A percentile compares a stretch with the other conserved stretches of the same genome.
Conservation (phyloP, 768 basidiomycete genomes). For the Scleroderma citrinum region DNA sequence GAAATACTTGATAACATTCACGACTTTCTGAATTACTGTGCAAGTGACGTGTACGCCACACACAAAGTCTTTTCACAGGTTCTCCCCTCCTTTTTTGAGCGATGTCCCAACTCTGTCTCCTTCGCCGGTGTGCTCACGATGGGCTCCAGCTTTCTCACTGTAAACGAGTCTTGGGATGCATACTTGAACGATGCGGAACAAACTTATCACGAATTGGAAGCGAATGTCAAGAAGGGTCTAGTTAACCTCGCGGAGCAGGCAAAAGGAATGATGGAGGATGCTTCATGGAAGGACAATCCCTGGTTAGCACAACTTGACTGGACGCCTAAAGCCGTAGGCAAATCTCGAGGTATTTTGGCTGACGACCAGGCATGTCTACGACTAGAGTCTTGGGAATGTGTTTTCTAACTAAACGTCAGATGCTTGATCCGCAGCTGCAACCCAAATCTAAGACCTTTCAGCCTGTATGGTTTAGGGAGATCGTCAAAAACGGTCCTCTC, state of each 20-base stretch:
- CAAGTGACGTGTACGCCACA: constrained; percentile 78
- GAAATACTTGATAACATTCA: constrained; percentile 60
- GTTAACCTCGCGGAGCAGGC: constrained; percentile 62
- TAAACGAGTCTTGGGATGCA: constrained; percentile 83
- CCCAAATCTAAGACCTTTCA: constrained; percentile 9
- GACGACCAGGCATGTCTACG: constrained; percentile 23
- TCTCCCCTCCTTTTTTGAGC: constrained; percentile 73
- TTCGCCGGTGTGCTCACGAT: constrained; percentile 89
- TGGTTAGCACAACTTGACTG: constrained; percentile 94
- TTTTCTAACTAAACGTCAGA: constrained; percentile 2
- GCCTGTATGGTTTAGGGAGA: constrained; percentile 55
- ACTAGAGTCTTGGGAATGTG: not conserved
- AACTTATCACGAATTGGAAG: constrained; percentile 65
- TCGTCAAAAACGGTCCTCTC: constrained; percentile 41
- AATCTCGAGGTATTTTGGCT: constrained; percentile 54
- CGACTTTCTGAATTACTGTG: constrained; percentile 81
- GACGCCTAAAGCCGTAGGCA: constrained; percentile 78
- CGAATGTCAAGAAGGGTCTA: constrained; percentile 54
- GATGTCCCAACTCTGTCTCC: constrained; percentile 88
- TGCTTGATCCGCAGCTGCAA: not conserved
- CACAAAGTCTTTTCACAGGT: constrained; percentile 72
- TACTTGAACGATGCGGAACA: constrained; percentile 77
- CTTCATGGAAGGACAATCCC: constrained; percentile 62
- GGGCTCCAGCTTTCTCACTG: constrained; percentile 88
- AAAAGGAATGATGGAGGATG: constrained; percentile 42